Evolutionary conservation across 345 rosid species (phyloP).

Genomic region (Corchorus capsularis): DNA sequence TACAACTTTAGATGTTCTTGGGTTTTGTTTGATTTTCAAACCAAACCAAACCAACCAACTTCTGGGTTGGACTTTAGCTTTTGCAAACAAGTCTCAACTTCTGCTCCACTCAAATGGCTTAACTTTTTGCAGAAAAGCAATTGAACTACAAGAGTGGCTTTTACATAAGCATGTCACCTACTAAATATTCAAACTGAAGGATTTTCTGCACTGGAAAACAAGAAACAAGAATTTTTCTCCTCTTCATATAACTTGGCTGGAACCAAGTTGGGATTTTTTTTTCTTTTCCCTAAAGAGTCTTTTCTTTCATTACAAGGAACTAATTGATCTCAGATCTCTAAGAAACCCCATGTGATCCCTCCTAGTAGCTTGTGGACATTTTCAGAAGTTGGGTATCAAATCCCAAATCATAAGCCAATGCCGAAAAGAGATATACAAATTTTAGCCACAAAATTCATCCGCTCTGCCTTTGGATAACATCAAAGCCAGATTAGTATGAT

Average conservation of each 20-base stretch:
- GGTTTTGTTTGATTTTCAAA: constrained; percentile 2
- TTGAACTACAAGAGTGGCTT: neutral
- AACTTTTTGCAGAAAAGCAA: neutral
- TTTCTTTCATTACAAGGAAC: constrained; percentile 5
- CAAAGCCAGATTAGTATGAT: neutral
- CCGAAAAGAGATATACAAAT: neutral
- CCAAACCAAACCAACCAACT: constrained; percentile 15
- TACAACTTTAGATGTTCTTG: neutral
- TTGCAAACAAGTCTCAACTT: neutral
- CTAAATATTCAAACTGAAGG: neutral
- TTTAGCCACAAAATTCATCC: neutral
- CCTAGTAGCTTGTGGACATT: neutral
- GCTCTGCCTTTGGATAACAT: neutral
- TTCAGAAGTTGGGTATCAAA: neutral
- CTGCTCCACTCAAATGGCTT: neutral
- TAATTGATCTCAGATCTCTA: neutral
- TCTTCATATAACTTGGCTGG: neutral
- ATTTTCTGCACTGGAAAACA: neutral
- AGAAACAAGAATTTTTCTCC: neutral
- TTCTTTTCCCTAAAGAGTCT: neutral
- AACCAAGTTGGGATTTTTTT: neutral
- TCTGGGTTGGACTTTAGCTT: neutral
- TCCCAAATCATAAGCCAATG: neutral
- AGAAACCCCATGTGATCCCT: neutral
- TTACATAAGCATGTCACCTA: neutral